A percentile compares a stretch with the other conserved stretches of the same genome.
Evolutionary conservation across 75 land plant species (phyloP).

Genomic region (Picea glauca): DNA sequence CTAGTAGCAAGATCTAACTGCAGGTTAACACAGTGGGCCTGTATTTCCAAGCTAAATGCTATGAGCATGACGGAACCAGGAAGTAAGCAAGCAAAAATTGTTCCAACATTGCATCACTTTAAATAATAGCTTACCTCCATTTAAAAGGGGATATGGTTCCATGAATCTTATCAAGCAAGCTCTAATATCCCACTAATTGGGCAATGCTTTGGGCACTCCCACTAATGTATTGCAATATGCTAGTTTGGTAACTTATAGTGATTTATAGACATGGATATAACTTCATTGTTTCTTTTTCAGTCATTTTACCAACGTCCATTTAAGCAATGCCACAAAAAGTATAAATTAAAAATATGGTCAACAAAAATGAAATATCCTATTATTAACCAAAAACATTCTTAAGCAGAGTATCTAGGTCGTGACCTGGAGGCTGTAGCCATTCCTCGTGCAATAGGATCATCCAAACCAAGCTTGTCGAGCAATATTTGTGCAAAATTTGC

Average conservation of each 20-base stretch:
- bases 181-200: too few relatives aligned
- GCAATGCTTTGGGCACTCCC: not conserved
- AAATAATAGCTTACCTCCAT: too few relatives aligned
- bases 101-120: too few relatives aligned
- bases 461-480: constrained; percentile 71
- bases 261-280: constrained; percentile 2
- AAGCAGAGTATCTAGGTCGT: not conserved
- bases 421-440: constrained; percentile 99
- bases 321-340: not conserved
- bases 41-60: not conserved
- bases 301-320: not conserved
- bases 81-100: not conserved
- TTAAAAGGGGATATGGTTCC: not conserved
- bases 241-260: not conserved
- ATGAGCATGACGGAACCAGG: not conserved
- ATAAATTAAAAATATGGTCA: not conserved
- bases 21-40: too few relatives aligned
- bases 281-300: not conserved
- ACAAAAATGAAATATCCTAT: not conserved
- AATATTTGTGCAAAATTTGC: constrained; percentile 93
- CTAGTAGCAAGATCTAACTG: not conserved
- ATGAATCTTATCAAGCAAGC: not conserved
- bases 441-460: constrained; percentile 96
- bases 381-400: not conserved
- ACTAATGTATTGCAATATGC: not conserved